Conservation (phyloP, 1,284 basidiomycete genomes). For the Moesziomyces globuligerus region DNA sequence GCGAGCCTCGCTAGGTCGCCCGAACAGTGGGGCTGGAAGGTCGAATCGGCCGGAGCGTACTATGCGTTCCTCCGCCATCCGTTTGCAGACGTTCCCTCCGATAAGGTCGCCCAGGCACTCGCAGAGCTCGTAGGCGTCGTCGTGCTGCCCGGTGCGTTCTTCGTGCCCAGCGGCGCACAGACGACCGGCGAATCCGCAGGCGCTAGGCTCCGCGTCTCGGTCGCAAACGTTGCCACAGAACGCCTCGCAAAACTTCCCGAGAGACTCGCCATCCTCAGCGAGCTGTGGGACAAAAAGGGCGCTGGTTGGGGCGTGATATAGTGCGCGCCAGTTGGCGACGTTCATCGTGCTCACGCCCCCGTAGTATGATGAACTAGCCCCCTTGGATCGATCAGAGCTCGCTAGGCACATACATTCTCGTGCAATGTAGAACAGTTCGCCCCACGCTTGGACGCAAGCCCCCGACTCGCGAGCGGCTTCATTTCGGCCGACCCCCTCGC, state of each 20-base stretch:
- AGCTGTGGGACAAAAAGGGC: constrained; percentile 44
- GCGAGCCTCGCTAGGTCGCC: constrained; percentile 21
- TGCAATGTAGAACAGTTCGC: too few relatives aligned
- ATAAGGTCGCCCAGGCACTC: constrained; percentile 47
- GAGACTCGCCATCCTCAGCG: constrained; percentile 41
- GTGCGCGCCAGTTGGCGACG: too few relatives aligned
- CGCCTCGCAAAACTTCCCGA: constrained; percentile 30
- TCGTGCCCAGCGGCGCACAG: constrained; percentile 23
- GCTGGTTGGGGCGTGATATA: constrained; percentile 37
- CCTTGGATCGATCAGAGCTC: too few relatives aligned
- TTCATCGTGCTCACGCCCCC: too few relatives aligned
- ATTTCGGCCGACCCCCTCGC: too few relatives aligned
- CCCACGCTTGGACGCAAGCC: too few relatives aligned
- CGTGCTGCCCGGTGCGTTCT: constrained; percentile 48
- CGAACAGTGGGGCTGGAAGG: constrained; percentile 61
- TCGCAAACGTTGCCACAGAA: constrained; percentile 44
- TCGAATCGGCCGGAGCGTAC: constrained; percentile 64
- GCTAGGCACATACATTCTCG: too few relatives aligned
- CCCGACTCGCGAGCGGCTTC: too few relatives aligned
- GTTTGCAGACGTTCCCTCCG: constrained; percentile 27
- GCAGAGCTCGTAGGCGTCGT: constrained; percentile 56
- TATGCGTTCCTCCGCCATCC: constrained; percentile 65
- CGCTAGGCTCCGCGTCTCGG: constrained; percentile 33
- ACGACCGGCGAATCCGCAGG: constrained; percentile 8
- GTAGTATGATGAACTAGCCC: too few relatives aligned